These are phyloP conservation scores for Silene noctiflora DNA, from an alignment of 179 eudicot species.

Conservation along the genomic window DNA sequence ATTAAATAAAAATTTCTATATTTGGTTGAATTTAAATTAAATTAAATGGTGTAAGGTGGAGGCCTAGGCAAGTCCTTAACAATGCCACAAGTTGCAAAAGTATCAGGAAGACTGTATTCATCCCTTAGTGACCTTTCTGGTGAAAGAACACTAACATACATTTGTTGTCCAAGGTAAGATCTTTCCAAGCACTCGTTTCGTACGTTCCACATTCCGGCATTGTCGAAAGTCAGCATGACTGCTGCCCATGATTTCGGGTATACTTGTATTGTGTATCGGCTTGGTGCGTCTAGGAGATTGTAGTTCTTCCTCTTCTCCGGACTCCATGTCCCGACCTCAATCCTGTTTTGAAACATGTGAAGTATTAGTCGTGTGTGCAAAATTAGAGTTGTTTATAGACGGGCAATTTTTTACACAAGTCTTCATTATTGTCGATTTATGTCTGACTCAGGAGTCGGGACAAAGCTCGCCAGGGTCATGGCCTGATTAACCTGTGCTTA, in stretches of 20 bases:
- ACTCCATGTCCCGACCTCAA: slow-evolving; percentile 54
- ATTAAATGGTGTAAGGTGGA: slow-evolving; percentile 18
- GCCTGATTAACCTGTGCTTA: too few species aligned
- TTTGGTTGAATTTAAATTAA: neutral
- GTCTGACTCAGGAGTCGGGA: neutral
- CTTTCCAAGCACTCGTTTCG: slow-evolving; percentile 38
- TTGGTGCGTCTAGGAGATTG: slow-evolving; percentile 54
- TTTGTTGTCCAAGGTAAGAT: slow-evolving; percentile 50
- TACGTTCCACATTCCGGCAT: slow-evolving; percentile 64
- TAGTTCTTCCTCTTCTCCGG: slow-evolving; percentile 63
- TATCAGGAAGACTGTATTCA: slow-evolving; percentile 44
- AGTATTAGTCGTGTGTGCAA: too few species aligned
- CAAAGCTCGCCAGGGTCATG: too few species aligned
- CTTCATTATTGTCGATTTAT: too few species aligned
- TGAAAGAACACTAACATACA: slow-evolving; percentile 52
- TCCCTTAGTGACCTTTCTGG: slow-evolving; percentile 43
- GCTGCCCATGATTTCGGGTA: slow-evolving; percentile 70
- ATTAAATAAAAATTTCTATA: neutral
- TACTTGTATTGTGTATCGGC: slow-evolving; percentile 61
- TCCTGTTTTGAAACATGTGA: slow-evolving; percentile 30
- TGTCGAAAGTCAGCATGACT: slow-evolving; percentile 54
- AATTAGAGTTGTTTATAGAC: too few species aligned
- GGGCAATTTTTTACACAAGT: too few species aligned
- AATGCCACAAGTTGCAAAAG: slow-evolving; percentile 39
- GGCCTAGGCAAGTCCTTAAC: slow-evolving; percentile 53